Conservation (phyloP, 352 stramenopile genomes). For the Phytophthora pinifolia region DNA sequence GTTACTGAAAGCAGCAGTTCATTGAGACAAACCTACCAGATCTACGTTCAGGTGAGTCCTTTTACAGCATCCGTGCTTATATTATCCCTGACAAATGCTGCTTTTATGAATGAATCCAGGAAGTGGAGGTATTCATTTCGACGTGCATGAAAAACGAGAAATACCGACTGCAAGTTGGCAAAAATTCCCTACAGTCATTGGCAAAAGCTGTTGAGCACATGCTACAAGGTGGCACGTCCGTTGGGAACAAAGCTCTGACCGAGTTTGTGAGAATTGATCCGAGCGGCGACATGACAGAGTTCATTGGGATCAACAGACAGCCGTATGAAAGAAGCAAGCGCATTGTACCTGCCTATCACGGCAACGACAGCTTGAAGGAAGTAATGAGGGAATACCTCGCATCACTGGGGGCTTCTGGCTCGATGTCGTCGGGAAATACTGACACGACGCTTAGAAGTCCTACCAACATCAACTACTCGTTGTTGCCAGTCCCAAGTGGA, state of each 20-base stretch:
- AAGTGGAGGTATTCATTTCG: conserved; percentile 75
- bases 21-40: conserved; percentile 46
- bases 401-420: conserved; percentile 14
- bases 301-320: conserved; percentile 54
- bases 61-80: neutral
- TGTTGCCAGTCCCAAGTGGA: conserved; percentile 5
- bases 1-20: conserved; percentile 35
- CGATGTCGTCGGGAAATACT: conserved; percentile 12
- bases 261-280: conserved; percentile 60
- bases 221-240: conserved; percentile 34
- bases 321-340: conserved; percentile 48
- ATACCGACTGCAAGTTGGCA: conserved; percentile 78
- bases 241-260: conserved; percentile 39
- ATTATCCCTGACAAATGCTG: neutral
- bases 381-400: conserved; percentile 54
- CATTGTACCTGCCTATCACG: conserved; percentile 45
- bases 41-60: conserved; percentile 59
- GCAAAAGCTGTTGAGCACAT: conserved; percentile 72
- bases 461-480: conserved; percentile 1
- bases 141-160: conserved; percentile 88
- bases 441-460: conserved; percentile 19
- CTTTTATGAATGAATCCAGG: conserved; percentile 29
- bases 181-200: conserved; percentile 73
- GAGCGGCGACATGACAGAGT: conserved; percentile 60
- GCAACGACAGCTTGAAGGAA: conserved; percentile 53